Percentiles rank a stretch among this genome's conserved stretches.
phyloP scores from a whole-genome alignment of 2,329 filamentous ascomycete genomes.

The Penicillium sp. region DNA sequence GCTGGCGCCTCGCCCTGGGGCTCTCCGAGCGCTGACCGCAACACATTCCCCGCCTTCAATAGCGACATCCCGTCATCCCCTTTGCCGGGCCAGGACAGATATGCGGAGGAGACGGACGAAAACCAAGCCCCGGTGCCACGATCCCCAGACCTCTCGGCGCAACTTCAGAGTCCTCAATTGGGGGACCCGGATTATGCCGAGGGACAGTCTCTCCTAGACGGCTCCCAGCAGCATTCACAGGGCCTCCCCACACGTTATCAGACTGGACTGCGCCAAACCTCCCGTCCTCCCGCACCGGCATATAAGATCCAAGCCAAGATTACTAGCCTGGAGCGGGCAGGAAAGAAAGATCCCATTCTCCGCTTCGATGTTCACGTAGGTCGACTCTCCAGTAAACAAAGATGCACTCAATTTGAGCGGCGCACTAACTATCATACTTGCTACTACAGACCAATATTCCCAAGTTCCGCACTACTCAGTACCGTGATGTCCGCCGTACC shows the following conservation, averaged over 20 bases:
- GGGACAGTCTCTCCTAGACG: conserved; percentile 38
- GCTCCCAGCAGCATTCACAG: conserved; percentile 40
- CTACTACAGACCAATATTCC: conserved; percentile 85
- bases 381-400: conserved; percentile 10
- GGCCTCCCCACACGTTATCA: conserved; percentile 50
- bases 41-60: conserved; percentile 33
- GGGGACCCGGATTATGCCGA: conserved; percentile 38
- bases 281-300: conserved; percentile 58
- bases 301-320: conserved; percentile 94
- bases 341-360: conserved; percentile 92
- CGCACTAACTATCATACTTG: conserved; percentile 3
- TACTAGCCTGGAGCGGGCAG: conserved; percentile 85
- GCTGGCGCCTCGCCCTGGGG: conserved; percentile 64
- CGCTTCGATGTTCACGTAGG: conserved; percentile 95
- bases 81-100: conserved; percentile 38
- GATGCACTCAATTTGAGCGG: neutral
- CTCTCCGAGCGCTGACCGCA: conserved; percentile 55
- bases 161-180: conserved; percentile 42
- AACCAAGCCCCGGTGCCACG: conserved; percentile 24
- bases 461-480: conserved; percentile 95
- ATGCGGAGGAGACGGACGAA: conserved; percentile 31
- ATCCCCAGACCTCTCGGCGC: conserved; percentile 48
- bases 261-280: conserved; percentile 37
- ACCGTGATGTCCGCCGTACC: conserved; percentile 91
- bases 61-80: conserved; percentile 44